Percentiles rank a stretch among this genome's conserved stretches.
Conservation (phyloP, 768 basidiomycete species). For the Xerocomellus intermedius region DNA sequence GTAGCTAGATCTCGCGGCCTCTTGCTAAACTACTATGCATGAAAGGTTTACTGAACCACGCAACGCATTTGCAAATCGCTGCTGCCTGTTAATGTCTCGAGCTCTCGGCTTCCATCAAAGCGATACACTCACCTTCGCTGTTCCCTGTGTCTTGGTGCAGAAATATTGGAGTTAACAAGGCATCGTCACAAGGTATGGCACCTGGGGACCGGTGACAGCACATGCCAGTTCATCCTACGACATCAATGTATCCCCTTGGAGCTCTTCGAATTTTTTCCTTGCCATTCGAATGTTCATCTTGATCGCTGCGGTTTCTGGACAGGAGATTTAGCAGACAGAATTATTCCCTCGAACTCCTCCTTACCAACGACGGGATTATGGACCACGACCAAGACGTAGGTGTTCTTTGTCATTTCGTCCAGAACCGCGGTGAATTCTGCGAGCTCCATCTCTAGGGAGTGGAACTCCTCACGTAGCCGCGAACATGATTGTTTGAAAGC, state of each 20-base stretch:
- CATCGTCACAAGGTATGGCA: not conserved
- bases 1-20: not conserved
- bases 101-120: not conserved
- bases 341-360: conserved; percentile 16
- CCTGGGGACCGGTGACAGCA: not conserved
- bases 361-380: conserved; percentile 86
- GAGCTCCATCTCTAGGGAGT: conserved; percentile 83
- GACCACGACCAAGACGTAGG: conserved; percentile 87
- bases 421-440: conserved; percentile 85
- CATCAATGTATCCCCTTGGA: conserved; percentile 69
- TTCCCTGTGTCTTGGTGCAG: not conserved
- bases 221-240: conserved; percentile 15
- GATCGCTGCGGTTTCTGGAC: conserved; percentile 80
- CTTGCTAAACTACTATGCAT: not conserved
- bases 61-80: not conserved
- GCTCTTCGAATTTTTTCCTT: conserved; percentile 83
- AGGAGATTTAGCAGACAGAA: not conserved
- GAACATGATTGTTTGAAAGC: conserved; percentile 91
- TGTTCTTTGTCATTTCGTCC: conserved; percentile 90
- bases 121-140: not conserved
- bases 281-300: conserved; percentile 87
- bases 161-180: not conserved
- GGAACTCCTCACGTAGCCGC: conserved; percentile 81
- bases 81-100: not conserved
- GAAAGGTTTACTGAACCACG: not conserved